A percentile compares a stretch with the other conserved stretches of the same genome.
phyloP scores from a whole-genome alignment of 768 basidiomycete species.

The Sistotremastrum niveocremeum region DNA sequence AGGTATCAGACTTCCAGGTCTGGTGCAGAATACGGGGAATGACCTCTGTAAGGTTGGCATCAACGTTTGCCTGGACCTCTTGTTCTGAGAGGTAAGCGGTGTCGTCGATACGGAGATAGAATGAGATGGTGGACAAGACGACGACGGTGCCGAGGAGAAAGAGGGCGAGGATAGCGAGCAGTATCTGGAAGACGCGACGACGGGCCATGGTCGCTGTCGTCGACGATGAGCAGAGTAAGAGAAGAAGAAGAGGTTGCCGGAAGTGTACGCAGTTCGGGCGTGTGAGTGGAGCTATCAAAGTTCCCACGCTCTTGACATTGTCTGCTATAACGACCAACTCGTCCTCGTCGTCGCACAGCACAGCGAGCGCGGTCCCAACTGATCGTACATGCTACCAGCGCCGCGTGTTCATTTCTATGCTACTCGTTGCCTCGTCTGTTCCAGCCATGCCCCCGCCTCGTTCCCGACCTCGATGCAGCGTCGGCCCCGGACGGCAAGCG shows the following conservation, averaged over 20 bases:
- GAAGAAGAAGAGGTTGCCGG: conserved; percentile 6
- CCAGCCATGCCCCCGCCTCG: no score
- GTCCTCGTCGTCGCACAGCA: no score
- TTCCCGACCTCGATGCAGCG: no score
- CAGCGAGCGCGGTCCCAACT: no score
- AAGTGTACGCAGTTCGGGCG: no score
- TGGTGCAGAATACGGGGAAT: conserved; percentile 93
- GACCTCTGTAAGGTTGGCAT: conserved; percentile 45
- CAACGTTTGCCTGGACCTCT: conserved; percentile 50
- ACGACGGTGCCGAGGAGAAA: conserved; percentile 79
- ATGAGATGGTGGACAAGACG: conserved; percentile 84
- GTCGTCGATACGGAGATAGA: conserved; percentile 72
- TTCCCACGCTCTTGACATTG: no score
- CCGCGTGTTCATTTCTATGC: no score
- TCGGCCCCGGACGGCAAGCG: no score
- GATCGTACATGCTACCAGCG: no score
- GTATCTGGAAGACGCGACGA: conserved; percentile 30
- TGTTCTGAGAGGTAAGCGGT: conserved; percentile 67
- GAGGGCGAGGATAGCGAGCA: conserved; percentile 49
- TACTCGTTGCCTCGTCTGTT: no score
- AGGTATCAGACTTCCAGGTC: conserved; percentile 89
- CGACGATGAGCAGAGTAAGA: conserved; percentile 1
- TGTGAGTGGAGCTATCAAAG: no score
- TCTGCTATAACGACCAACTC: no score
- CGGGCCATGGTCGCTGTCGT: conserved; percentile 23